Evolutionary conservation across 345 rosid species (phyloP).

Genomic region (Gossypium bickii): DNA sequence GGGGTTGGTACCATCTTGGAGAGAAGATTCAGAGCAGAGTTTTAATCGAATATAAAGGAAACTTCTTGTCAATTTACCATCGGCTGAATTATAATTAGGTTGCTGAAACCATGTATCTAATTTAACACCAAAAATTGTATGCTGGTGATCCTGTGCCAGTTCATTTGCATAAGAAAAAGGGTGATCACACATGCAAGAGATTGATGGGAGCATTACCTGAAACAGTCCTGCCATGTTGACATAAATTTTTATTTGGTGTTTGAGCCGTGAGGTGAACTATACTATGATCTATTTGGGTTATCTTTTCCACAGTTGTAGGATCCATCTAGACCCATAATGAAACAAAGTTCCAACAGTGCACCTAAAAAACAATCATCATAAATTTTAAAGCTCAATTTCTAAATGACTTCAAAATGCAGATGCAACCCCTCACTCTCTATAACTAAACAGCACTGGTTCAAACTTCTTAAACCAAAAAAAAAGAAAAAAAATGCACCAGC

Average conservation of each 20-base stretch:
- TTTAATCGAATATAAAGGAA: background rate
- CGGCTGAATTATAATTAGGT: background rate
- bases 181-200: background rate
- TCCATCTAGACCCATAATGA: background rate
- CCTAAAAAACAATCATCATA: background rate
- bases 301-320: background rate
- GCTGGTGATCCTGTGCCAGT: background rate
- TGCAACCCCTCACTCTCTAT: no score
- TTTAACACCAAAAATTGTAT: background rate
- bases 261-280: background rate
- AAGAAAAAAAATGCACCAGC: constrained; percentile 34
- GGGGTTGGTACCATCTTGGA: background rate
- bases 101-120: constrained; percentile 1
- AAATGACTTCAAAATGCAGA: no score
- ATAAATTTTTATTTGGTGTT: no score
- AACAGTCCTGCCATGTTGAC: background rate
- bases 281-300: background rate
- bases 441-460: no score
- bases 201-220: background rate
- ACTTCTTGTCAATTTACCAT: constrained; percentile 1
- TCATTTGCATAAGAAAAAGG: background rate
- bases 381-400: background rate
- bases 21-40: background rate
- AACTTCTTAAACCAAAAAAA: background rate
- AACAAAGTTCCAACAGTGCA: background rate